These are phyloP conservation scores for Colletotrichum sp. DNA, from an alignment of 2,329 filamentous ascomycete genomes.

Conservation along the genomic window DNA sequence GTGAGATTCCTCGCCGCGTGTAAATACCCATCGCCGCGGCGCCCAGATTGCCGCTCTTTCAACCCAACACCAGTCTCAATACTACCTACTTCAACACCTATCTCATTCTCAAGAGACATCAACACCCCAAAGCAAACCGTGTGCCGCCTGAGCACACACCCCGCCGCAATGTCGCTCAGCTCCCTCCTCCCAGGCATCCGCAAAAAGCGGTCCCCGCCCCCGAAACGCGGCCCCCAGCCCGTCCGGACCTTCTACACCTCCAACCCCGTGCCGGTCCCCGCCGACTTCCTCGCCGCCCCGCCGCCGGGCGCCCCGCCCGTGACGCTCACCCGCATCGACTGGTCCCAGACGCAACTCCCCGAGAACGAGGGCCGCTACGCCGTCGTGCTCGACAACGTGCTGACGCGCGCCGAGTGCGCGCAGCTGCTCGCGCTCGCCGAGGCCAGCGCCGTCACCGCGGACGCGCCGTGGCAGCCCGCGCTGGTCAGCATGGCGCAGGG, in stretches of 20 bases:
- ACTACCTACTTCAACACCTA: neutral
- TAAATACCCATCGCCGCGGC: neutral
- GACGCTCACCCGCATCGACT: conserved; percentile 54
- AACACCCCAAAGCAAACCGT: neutral
- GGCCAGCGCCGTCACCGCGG: conserved; percentile 51
- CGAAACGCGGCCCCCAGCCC: neutral
- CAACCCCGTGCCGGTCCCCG: conserved; percentile 38
- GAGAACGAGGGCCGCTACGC: conserved; percentile 60
- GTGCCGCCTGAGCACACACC: neutral
- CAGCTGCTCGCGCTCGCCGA: conserved; percentile 57
- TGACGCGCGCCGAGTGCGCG: conserved; percentile 62
- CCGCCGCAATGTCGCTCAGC: neutral
- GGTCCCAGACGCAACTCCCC: conserved; percentile 49
- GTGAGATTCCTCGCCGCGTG: neutral
- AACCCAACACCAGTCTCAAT: neutral
- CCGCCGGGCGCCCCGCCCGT: conserved; percentile 40
- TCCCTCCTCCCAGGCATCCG: neutral
- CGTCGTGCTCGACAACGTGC: conserved; percentile 63
- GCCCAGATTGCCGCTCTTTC: neutral
- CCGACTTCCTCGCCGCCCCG: conserved; percentile 46
- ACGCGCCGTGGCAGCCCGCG: conserved; percentile 67
- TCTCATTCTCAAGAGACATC: neutral
- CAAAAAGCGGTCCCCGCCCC: neutral
- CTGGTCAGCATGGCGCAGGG: conserved; percentile 71
- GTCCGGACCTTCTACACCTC: conserved; percentile 31